Evolutionary conservation across 2,329 filamentous ascomycete genomes (phyloP).

Genomic region (Monosporascus sp.): DNA sequence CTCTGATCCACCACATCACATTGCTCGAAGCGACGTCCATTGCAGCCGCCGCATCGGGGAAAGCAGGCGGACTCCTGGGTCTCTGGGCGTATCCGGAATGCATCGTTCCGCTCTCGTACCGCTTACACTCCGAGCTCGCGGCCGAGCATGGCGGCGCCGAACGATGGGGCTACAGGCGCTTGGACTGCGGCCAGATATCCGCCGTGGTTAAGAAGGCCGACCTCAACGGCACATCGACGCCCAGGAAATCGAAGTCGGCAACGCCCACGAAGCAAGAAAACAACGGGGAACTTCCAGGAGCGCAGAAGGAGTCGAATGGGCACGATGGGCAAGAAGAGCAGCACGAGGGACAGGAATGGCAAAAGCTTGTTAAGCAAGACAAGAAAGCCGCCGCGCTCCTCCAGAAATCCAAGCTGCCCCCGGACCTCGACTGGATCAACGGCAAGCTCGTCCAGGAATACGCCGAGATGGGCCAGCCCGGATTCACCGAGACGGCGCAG

Average conservation of each 20-base stretch:
- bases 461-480: constrained; percentile 69
- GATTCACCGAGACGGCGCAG: constrained; percentile 76
- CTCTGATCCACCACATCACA: constrained; percentile 69
- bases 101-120: constrained; percentile 81
- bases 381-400: constrained; percentile 40
- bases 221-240: constrained; percentile 29
- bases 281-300: constrained; percentile 6
- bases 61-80: constrained; percentile 85
- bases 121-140: constrained; percentile 78
- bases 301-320: neutral
- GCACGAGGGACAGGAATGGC: constrained; percentile 42
- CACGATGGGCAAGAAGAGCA: constrained; percentile 12
- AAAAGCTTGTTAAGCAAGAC: constrained; percentile 58
- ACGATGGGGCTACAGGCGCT: constrained; percentile 79
- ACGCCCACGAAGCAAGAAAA: neutral
- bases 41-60: constrained; percentile 88
- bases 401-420: constrained; percentile 59
- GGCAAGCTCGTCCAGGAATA: constrained; percentile 62
- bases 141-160: constrained; percentile 72
- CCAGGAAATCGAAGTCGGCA: constrained; percentile 9
- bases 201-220: constrained; percentile 28
- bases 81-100: constrained; percentile 85
- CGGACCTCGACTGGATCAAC: constrained; percentile 81
- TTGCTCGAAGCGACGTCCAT: constrained; percentile 81
- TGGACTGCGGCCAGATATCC: constrained; percentile 63